These are phyloP conservation scores for Neoarthrinium moseri DNA, from an alignment of 2,329 filamentous ascomycete genomes.

Conservation along the genomic window DNA sequence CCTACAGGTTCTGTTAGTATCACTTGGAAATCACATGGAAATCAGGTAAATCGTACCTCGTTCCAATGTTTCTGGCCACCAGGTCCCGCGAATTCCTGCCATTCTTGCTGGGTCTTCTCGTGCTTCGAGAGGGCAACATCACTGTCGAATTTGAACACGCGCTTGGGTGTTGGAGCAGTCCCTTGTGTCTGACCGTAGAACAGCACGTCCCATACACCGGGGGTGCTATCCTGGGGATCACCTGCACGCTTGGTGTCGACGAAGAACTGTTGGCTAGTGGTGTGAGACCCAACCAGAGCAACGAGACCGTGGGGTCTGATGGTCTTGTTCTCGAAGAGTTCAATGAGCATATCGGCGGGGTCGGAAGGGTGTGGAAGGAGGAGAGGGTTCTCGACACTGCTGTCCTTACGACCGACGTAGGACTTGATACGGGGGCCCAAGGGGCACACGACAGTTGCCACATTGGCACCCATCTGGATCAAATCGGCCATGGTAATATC, in stretches of 20 bases:
- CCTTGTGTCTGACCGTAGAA: slow-evolving; percentile 45
- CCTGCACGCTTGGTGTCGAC: slow-evolving; percentile 38
- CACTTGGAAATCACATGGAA: slow-evolving; percentile 7
- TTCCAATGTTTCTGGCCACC: slow-evolving; percentile 39
- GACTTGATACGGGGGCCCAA: slow-evolving; percentile 46
- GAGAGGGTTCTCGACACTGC: slow-evolving; percentile 32
- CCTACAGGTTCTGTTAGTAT: slow-evolving; percentile 27
- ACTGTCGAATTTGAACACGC: slow-evolving; percentile 40
- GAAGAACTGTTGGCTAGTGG: slow-evolving; percentile 46
- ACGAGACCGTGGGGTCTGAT: slow-evolving; percentile 49
- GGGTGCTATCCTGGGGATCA: slow-evolving; percentile 50
- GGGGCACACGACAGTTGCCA: slow-evolving; percentile 47
- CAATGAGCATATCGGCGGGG: slow-evolving; percentile 46
- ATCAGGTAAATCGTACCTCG: slow-evolving; percentile 27
- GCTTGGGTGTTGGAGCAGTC: slow-evolving; percentile 25
- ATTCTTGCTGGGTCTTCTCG: slow-evolving; percentile 33
- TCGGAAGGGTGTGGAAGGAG: slow-evolving; percentile 42
- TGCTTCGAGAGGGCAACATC: slow-evolving; percentile 39
- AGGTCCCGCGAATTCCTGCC: slow-evolving; percentile 32
- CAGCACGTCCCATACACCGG: slow-evolving; percentile 51
- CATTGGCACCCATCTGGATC: slow-evolving; percentile 49
- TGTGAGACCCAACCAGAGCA: slow-evolving; percentile 55
- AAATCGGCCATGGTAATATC: slow-evolving; percentile 53
- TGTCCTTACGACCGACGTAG: slow-evolving; percentile 51
- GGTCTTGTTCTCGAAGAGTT: slow-evolving; percentile 51